These are phyloP conservation scores for Trametes versicolor DNA, from an alignment of 1,284 basidiomycete species.

Conservation along the genomic window DNA sequence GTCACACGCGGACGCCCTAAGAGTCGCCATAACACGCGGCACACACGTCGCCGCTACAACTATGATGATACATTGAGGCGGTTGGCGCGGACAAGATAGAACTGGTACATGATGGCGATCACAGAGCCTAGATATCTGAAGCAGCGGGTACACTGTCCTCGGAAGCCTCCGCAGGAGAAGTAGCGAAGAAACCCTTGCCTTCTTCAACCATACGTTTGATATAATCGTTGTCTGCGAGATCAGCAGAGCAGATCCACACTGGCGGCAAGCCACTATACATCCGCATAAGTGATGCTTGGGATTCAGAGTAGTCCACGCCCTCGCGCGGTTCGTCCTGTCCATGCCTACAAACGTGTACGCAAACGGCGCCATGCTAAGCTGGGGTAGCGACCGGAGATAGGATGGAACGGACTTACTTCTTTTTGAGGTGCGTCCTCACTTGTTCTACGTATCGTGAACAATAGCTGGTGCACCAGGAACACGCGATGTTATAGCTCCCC, in stretches of 20 bases:
- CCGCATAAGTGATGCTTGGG: neutral
- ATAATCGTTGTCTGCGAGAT: neutral
- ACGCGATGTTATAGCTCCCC: neutral
- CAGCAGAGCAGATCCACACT: neutral
- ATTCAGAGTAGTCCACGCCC: neutral
- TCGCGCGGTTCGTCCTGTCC: neutral
- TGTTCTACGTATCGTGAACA: neutral
- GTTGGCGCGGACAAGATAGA: too few relatives aligned
- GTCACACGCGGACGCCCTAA: too few relatives aligned
- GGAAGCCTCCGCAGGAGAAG: neutral
- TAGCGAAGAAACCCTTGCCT: neutral
- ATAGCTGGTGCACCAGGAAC: neutral
- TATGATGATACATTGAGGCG: too few relatives aligned
- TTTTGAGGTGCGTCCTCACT: neutral
- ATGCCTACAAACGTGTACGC: neutral
- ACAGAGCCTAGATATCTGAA: too few relatives aligned
- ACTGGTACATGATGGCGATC: too few relatives aligned
- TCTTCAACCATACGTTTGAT: neutral
- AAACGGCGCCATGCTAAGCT: neutral
- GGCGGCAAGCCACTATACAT: neutral
- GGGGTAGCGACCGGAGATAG: neutral
- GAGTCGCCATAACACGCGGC: too few relatives aligned
- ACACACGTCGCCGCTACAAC: too few relatives aligned
- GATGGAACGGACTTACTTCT: neutral
- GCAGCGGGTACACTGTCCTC: too few relatives aligned